Evolutionary conservation across 176 grass and related monocot genomes (phyloP).

Genomic region (Tuctoria greenei): DNA sequence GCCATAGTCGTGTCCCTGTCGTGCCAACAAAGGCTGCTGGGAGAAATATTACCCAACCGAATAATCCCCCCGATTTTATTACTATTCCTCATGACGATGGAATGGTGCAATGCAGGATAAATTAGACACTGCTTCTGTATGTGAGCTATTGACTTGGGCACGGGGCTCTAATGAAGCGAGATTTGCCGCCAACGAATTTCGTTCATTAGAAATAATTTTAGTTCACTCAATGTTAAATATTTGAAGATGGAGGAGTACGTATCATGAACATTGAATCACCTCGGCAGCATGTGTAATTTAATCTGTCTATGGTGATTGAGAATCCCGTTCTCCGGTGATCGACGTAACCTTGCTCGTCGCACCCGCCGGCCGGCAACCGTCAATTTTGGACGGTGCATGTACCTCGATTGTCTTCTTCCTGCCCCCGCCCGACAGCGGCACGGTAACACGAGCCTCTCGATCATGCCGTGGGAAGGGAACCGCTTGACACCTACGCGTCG

Average conservation of each 20-base stretch:
- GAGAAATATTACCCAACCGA: not conserved
- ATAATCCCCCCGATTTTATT: not conserved
- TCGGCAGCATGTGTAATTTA: not conserved
- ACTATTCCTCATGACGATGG: not conserved
- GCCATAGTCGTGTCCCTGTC: slow-evolving; percentile 7
- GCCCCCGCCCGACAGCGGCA: not conserved
- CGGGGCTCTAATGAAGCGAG: too few species aligned
- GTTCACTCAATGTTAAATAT: too few species aligned
- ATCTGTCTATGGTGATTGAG: too few species aligned
- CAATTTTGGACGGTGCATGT: not conserved
- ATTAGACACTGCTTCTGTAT: too few species aligned
- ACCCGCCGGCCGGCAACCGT: not conserved
- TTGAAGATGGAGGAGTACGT: too few species aligned
- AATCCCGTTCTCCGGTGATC: not conserved
- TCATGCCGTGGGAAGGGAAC: not conserved
- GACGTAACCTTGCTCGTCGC: not conserved
- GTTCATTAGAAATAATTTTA: too few species aligned
- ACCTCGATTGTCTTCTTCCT: not conserved
- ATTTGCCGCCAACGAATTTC: too few species aligned
- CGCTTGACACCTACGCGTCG: not conserved
- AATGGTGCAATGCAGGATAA: not conserved
- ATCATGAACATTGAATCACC: not conserved
- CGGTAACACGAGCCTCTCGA: not conserved
- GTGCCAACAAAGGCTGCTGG: not conserved
- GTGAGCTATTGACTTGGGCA: too few species aligned